A percentile compares a stretch with the other conserved stretches of the same genome.
These are phyloP conservation scores for Ophiosphaerella narmari DNA, from an alignment of 2,329 filamentous ascomycete genomes.

Conservation along the genomic window DNA sequence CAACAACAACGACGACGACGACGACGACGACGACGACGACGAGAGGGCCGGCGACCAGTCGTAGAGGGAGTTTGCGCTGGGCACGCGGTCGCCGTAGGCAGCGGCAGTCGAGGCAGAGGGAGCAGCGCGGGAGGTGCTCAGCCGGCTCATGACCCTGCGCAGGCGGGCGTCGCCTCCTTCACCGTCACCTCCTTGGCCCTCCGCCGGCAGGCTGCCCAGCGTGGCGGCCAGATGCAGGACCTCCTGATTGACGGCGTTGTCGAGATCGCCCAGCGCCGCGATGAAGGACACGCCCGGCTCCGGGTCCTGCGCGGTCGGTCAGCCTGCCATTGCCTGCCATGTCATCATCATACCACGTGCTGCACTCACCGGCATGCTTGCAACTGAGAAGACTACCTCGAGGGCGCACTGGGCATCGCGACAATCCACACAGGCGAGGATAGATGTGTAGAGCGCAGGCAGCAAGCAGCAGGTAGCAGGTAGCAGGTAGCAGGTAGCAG, in stretches of 20 bases:
- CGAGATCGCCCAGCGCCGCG: constrained; percentile 52
- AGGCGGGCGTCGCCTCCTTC: constrained; percentile 45
- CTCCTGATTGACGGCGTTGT: constrained; percentile 51
- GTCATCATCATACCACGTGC: too few species aligned
- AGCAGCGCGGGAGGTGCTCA: constrained; percentile 25
- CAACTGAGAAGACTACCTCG: too few species aligned
- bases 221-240: constrained; percentile 56
- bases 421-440: too few species aligned
- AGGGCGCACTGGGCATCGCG: too few species aligned
- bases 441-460: too few species aligned
- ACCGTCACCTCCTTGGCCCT: constrained; percentile 16
- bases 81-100: constrained; percentile 60
- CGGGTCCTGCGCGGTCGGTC: constrained; percentile 20
- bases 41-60: constrained; percentile 60
- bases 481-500: too few species aligned
- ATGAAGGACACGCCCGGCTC: constrained; percentile 42
- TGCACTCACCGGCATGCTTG: too few species aligned
- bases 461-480: too few species aligned
- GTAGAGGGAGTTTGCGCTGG: constrained; percentile 60
- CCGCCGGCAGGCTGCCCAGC: constrained; percentile 43
- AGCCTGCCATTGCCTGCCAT: too few species aligned
- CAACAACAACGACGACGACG: too few species aligned
- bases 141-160: constrained; percentile 52
- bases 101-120: constrained; percentile 46
- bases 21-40: too few species aligned